Evolutionary conservation across 768 basidiomycete species (phyloP).

Genomic region (Botryobasidium botryosum): DNA sequence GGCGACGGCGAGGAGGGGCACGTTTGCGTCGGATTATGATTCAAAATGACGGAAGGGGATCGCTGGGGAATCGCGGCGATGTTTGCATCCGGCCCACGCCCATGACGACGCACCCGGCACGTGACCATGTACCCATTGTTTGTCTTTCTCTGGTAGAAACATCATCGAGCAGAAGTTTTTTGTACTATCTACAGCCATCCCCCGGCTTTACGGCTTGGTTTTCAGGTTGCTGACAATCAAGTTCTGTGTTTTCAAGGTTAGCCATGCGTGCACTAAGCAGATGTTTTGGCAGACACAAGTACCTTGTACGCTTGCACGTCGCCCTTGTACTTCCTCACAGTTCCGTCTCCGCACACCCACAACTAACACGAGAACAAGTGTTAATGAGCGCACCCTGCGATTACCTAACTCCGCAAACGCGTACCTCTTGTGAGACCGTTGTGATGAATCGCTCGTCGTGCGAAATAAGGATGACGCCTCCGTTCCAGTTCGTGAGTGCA

Average conservation of each 20-base stretch:
- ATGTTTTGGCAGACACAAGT: constrained; percentile 11
- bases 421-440: constrained; percentile 66
- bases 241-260: constrained; percentile 25
- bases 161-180: no score
- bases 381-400: constrained; percentile 1
- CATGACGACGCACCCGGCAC: no score
- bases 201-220: constrained; percentile 16
- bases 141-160: no score
- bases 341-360: constrained; percentile 83
- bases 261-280: background rate
- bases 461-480: constrained; percentile 77
- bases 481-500: constrained; percentile 30
- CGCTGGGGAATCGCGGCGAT: no score
- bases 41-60: no score
- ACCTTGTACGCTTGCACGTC: constrained; percentile 91
- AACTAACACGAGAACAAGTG: constrained; percentile 31
- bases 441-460: constrained; percentile 96
- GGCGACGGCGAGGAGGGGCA: no score
- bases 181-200: no score
- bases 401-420: constrained; percentile 13
- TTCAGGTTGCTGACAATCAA: constrained; percentile 63
- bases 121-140: no score
- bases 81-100: no score
- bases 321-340: constrained; percentile 67
- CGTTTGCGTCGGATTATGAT: no score